Evolutionary conservation across 768 basidiomycete species (phyloP).

Genomic region (Lactifluus echinatus): DNA sequence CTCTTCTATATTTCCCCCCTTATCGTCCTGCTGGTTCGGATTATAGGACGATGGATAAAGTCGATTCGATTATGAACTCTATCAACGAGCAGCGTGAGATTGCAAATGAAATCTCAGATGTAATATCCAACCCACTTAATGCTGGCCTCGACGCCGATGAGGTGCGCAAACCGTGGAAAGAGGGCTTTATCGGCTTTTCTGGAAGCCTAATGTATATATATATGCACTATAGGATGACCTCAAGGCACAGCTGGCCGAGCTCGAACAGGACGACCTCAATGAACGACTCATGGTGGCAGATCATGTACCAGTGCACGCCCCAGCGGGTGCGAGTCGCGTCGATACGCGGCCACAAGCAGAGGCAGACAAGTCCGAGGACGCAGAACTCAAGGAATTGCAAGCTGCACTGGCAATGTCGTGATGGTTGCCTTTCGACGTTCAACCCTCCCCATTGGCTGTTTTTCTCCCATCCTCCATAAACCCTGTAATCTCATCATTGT

Average conservation of each 20-base stretch:
- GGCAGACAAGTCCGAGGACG: constrained; percentile 87
- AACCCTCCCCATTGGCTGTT: neutral
- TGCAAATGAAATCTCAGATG: constrained; percentile 85
- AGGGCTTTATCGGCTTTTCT: neutral
- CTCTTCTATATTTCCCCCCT: too few species aligned
- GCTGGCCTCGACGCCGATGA: constrained; percentile 59
- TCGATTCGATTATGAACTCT: constrained; percentile 80
- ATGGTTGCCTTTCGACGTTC: neutral
- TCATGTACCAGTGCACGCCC: constrained; percentile 79
- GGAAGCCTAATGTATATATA: neutral
- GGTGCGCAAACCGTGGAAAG: constrained; percentile 33
- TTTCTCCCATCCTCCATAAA: neutral
- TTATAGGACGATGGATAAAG: constrained; percentile 71
- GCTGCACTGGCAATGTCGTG: constrained; percentile 73
- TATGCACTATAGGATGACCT: constrained; percentile 55
- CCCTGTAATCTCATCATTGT: constrained; percentile 17
- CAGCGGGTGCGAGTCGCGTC: constrained; percentile 41
- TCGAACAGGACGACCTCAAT: constrained; percentile 86
- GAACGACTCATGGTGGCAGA: constrained; percentile 80
- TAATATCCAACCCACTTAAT: constrained; percentile 66
- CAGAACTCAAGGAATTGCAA: constrained; percentile 81
- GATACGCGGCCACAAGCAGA: constrained; percentile 34
- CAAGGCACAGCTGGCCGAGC: constrained; percentile 67
- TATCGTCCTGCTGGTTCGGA: too few species aligned
- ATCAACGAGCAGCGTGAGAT: constrained; percentile 88